These are phyloP conservation scores for Cladophialophora immunda DNA, from an alignment of 2,329 filamentous ascomycete species.

Conservation along the genomic window DNA sequence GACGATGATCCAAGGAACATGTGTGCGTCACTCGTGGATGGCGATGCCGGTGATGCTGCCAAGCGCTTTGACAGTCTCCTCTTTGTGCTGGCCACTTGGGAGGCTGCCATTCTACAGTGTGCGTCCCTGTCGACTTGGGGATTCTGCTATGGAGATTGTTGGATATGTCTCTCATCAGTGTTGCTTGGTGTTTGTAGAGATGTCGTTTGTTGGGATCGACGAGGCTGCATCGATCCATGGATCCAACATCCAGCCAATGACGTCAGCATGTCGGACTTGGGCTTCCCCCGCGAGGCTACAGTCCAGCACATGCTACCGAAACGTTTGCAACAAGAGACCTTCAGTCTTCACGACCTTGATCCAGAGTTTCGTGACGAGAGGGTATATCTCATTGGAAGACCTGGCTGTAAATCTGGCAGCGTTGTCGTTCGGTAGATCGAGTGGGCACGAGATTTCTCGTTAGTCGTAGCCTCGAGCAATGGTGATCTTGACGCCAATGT, in stretches of 20 bases:
- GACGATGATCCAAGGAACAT: conserved; percentile 15
- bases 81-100: background rate
- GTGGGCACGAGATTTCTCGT: too few species aligned
- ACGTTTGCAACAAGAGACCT: background rate
- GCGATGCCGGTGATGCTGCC: background rate
- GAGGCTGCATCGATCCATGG: conserved; percentile 17
- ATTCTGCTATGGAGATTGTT: background rate
- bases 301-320: background rate
- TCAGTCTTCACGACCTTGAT: background rate
- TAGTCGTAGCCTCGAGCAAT: background rate
- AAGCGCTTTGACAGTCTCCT: background rate
- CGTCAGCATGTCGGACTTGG: conserved; percentile 14
- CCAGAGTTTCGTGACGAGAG: background rate
- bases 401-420: background rate
- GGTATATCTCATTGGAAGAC: background rate
- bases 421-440: background rate
- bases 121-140: background rate
- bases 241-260: conserved; percentile 24
- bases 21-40: conserved; percentile 21
- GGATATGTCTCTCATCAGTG: background rate
- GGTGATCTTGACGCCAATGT: background rate
- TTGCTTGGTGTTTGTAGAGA: background rate
- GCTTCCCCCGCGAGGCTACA: background rate
- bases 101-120: background rate
- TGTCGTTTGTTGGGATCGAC: background rate